Evolutionary conservation across 2,329 filamentous ascomycete genomes (phyloP).

Genomic region (Clonostachys rhizophaga): DNA sequence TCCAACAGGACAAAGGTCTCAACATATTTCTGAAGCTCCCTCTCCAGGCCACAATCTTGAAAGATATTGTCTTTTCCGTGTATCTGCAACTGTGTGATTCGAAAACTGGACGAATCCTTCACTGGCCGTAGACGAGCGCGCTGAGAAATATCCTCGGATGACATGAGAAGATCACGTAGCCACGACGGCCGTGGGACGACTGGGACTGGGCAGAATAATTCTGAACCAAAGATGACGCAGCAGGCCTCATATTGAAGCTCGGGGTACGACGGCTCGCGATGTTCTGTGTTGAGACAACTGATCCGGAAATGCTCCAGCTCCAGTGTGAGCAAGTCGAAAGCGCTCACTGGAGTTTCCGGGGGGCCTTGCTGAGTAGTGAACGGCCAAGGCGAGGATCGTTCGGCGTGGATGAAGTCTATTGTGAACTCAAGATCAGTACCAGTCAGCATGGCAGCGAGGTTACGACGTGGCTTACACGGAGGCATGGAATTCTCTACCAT

Average conservation of each 20-base stretch:
- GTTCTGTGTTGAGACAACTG: conserved; percentile 35
- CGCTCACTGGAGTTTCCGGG: conserved; percentile 45
- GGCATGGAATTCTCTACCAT: conserved; percentile 31
- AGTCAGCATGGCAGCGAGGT: too few relatives aligned
- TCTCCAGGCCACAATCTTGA: conserved; percentile 50
- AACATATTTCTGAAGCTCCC: conserved; percentile 47
- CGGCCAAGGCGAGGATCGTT: conserved; percentile 3
- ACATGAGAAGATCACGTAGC: conserved; percentile 56
- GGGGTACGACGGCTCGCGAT: conserved; percentile 37
- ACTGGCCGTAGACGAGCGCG: conserved; percentile 44
- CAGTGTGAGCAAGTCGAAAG: conserved; percentile 56
- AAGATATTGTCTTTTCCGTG: conserved; percentile 55
- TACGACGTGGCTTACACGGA: conserved; percentile 15
- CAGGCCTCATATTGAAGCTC: conserved; percentile 56
- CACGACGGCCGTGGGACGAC: conserved; percentile 37
- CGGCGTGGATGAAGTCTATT: conserved; percentile 4
- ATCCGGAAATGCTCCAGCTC: conserved; percentile 49
- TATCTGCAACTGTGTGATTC: conserved; percentile 43
- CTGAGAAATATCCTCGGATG: conserved; percentile 31
- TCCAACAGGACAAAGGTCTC: conserved; percentile 45
- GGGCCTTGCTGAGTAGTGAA: conserved; percentile 17
- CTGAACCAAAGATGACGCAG: conserved; percentile 50
- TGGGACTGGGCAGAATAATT: conserved; percentile 36
- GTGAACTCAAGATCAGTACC: not conserved
- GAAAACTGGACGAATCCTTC: conserved; percentile 37